A percentile compares a stretch with the other conserved stretches of the same genome.
Evolutionary conservation across 768 basidiomycete genomes (phyloP).

Genomic region (Hortiboletus flavorubellus): DNA sequence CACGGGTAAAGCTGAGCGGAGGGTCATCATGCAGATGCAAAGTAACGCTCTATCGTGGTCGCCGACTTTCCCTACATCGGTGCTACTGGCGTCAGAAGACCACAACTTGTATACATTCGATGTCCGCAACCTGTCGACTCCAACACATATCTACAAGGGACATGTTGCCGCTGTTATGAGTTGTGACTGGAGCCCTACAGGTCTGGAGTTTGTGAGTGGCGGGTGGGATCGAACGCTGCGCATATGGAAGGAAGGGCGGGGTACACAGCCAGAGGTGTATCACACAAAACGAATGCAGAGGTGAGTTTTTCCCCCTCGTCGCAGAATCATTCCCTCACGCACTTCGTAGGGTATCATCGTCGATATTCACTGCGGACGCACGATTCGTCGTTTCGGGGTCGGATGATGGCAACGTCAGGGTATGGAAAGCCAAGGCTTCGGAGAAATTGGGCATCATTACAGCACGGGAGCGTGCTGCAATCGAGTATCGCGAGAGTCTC

Average conservation of each 20-base stretch:
- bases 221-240: conserved; percentile 95
- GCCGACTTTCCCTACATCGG: conserved; percentile 87
- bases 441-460: conserved; percentile 91
- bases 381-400: conserved; percentile 89
- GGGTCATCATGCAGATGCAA: conserved; percentile 92
- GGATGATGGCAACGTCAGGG: conserved; percentile 90
- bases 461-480: conserved; percentile 83
- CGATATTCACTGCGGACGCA: conserved; percentile 85
- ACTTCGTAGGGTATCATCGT: conserved; percentile 71
- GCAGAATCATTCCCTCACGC: background rate
- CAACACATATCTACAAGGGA: conserved; percentile 93
- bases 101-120: conserved; percentile 99
- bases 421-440: conserved; percentile 93
- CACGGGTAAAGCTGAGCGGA: conserved; percentile 91
- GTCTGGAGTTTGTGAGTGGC: conserved; percentile 92
- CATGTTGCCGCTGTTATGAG: conserved; percentile 97
- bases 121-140: conserved; percentile 74
- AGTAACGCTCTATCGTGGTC: conserved; percentile 93
- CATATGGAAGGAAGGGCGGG: conserved; percentile 87
- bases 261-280: conserved; percentile 83
- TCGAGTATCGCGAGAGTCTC: conserved; percentile 89
- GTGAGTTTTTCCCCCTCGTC: conserved; percentile 35
- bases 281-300: conserved; percentile 99
- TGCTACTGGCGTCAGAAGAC: conserved; percentile 96
- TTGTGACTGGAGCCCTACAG: conserved; percentile 97